Evolutionary conservation across 2,329 filamentous ascomycete species (phyloP).

Genomic region (Talaromyces sp.): DNA sequence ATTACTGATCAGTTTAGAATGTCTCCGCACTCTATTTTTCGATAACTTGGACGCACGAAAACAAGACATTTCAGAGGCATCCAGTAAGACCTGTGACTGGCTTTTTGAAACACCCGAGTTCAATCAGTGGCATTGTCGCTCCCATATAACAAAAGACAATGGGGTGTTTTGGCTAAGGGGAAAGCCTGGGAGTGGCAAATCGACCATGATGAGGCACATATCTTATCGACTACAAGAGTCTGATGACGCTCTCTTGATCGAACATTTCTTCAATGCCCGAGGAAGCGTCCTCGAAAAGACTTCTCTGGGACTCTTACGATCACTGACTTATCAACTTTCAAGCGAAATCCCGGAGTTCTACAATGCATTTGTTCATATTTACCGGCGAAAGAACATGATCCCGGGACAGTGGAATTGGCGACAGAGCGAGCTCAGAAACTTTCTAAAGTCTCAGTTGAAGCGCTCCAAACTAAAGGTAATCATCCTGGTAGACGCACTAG

Average conservation of each 20-base stretch:
- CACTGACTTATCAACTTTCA: background rate
- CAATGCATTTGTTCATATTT: background rate
- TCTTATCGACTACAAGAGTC: background rate
- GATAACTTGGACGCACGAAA: background rate
- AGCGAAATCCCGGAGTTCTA: background rate
- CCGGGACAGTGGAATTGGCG: background rate
- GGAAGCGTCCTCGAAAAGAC: background rate
- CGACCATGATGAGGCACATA: slow-evolving; percentile 37
- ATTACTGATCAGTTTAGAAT: background rate
- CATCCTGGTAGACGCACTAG: slow-evolving; percentile 1
- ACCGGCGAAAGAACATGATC: background rate
- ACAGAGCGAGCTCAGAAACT: background rate
- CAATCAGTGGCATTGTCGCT: slow-evolving; percentile 23
- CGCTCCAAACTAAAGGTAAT: background rate
- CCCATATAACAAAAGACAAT: slow-evolving; percentile 17
- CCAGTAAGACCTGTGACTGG: background rate
- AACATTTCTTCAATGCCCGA: slow-evolving; percentile 4
- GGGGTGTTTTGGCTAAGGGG: slow-evolving; percentile 42
- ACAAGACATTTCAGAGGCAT: background rate
- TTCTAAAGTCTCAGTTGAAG: background rate
- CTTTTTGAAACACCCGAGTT: background rate
- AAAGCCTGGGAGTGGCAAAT: slow-evolving; percentile 45
- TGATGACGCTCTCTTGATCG: background rate
- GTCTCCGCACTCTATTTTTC: background rate
- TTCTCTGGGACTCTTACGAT: background rate